Conservation (phyloP, 768 basidiomycete genomes). For the Boletus sp. region DNA sequence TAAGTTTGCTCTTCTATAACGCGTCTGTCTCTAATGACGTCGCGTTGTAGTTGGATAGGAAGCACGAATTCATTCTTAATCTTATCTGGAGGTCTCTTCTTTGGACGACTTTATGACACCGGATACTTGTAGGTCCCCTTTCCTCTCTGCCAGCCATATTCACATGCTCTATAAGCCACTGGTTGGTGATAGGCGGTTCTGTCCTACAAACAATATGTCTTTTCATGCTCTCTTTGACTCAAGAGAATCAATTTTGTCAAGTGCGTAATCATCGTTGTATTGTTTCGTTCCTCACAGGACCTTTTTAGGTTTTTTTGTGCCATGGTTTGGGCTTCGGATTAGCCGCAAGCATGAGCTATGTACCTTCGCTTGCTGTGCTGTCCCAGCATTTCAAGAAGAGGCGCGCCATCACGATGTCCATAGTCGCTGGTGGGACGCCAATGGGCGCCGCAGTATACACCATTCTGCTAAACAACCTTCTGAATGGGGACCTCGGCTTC, state of each 20-base stretch:
- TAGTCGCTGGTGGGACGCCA: constrained; percentile 39
- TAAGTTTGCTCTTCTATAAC: constrained; percentile 12
- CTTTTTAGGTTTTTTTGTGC: constrained; percentile 36
- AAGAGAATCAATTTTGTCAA: constrained; percentile 34
- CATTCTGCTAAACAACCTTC: constrained; percentile 31
- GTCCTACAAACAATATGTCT: constrained; percentile 41
- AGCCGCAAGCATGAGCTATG: constrained; percentile 35
- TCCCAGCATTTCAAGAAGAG: constrained; percentile 45
- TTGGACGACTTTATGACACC: constrained; percentile 49
- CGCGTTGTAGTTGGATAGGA: constrained; percentile 41
- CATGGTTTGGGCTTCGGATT: constrained; percentile 46
- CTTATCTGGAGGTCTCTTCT: constrained; percentile 43
- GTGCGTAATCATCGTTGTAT: constrained; percentile 23
- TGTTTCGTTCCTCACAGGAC: constrained; percentile 23
- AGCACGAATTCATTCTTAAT: constrained; percentile 47
- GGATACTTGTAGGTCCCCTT: constrained; percentile 45
- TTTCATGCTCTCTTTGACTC: constrained; percentile 45
- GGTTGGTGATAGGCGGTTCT: constrained; percentile 44
- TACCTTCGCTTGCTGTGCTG: constrained; percentile 45
- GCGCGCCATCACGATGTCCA: constrained; percentile 42
- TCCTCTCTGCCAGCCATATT: background rate
- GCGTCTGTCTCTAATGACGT: background rate
- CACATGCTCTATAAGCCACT: constrained; percentile 30
- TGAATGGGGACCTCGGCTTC: constrained; percentile 31
- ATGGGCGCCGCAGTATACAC: constrained; percentile 22